phyloP scores from a whole-genome alignment of 257 asterid genomes.

The Sherardia arvensis region DNA sequence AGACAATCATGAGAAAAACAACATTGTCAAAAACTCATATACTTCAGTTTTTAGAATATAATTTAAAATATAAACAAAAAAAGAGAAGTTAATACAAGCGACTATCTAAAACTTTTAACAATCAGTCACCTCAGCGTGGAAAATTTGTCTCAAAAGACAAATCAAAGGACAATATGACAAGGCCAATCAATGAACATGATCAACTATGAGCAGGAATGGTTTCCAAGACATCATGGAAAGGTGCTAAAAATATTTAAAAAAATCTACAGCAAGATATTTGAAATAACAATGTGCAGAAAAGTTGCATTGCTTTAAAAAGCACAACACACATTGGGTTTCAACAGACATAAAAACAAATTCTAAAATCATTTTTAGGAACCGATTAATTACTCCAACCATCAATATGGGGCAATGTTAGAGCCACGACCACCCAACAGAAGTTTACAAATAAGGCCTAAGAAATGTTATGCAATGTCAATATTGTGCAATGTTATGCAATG shows the following conservation, averaged over 20 bases:
- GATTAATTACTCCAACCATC: neutral
- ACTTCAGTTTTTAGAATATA: neutral
- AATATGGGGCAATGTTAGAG: neutral
- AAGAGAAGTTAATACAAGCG: neutral
- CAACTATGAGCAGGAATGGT: neutral
- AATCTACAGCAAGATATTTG: too few species aligned
- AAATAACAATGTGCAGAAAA: neutral
- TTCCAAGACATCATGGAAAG: neutral
- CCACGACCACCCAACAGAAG: neutral
- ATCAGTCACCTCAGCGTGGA: neutral
- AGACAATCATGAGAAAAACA: neutral
- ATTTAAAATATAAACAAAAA: neutral
- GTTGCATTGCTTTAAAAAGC: neutral
- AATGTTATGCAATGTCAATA: too few species aligned
- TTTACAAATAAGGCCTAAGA: neutral
- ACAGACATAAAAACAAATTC: neutral
- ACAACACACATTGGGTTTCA: neutral
- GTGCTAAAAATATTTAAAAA: neutral
- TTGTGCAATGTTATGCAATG: too few species aligned
- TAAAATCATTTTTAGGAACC: neutral
- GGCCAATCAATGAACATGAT: neutral
- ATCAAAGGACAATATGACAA: neutral
- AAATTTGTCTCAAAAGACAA: neutral
- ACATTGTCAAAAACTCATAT: neutral
- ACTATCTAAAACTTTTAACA: neutral